phyloP scores from a whole-genome alignment of 306 rosid species.

The Dryas octopetala region DNA sequence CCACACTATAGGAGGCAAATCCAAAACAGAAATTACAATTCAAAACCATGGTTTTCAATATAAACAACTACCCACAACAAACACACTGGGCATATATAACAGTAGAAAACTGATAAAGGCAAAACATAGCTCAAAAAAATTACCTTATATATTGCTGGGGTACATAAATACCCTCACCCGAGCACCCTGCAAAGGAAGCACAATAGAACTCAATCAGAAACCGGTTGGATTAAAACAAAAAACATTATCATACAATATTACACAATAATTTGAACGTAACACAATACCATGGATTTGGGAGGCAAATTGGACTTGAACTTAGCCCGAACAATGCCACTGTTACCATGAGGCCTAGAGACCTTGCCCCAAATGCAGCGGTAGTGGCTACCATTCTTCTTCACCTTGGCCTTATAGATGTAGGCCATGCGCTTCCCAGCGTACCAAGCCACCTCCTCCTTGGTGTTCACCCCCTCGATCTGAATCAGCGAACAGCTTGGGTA shows the following conservation, averaged over 20 bases:
- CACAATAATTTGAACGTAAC: not conserved
- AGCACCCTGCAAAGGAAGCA: constrained; percentile 58
- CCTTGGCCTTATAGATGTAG: constrained; percentile 87
- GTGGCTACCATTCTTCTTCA: constrained; percentile 76
- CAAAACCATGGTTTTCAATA: not conserved
- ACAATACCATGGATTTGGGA: constrained; percentile 80
- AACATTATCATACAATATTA: not conserved
- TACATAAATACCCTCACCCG: constrained; percentile 87
- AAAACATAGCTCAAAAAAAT: not conserved
- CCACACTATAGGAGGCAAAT: not conserved
- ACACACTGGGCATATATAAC: not conserved
- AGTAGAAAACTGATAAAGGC: not conserved
- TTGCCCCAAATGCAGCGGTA: constrained; percentile 97
- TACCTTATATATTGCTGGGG: constrained; percentile 87
- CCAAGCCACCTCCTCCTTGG: constrained; percentile 93
- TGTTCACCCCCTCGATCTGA: constrained; percentile 90
- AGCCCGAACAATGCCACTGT: constrained; percentile 87
- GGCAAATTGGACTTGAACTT: constrained; percentile 92
- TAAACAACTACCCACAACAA: not conserved
- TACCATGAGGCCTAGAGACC: constrained; percentile 85
- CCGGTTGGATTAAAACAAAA: not conserved
- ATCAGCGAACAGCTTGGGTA: constrained; percentile 80
- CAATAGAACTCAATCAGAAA: constrained; percentile 13
- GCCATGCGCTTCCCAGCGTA: constrained; percentile 84
- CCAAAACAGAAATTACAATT: not conserved